These are phyloP conservation scores for Trichocladium uniseriatum DNA, from an alignment of 495 filamentous ascomycete genomes.

Conservation along the genomic window DNA sequence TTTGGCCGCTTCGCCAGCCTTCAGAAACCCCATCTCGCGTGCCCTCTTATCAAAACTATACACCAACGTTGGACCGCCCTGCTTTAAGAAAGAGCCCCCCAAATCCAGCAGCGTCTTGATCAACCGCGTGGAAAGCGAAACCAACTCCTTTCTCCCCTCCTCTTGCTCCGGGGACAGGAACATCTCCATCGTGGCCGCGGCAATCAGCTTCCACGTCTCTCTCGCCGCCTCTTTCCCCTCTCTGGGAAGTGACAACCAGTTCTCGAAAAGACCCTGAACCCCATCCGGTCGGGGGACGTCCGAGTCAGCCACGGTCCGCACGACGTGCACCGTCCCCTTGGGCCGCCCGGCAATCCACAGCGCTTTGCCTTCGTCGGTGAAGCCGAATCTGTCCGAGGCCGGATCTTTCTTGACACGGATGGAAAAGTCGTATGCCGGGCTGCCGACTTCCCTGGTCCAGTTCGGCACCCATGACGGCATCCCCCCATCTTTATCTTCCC, in stretches of 20 bases:
- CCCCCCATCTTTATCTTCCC: background rate
- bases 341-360: background rate
- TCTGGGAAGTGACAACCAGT: background rate
- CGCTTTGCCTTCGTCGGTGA: background rate
- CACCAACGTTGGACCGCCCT: background rate
- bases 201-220: background rate
- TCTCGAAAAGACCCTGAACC: background rate
- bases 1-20: background rate
- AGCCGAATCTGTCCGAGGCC: background rate
- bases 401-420: background rate
- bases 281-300: background rate
- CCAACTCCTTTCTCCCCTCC: background rate
- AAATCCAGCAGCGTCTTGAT: background rate
- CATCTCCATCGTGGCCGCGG: background rate
- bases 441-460: background rate
- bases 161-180: background rate
- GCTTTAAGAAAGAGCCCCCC: background rate
- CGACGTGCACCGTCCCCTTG: background rate
- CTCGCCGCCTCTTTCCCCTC: background rate
- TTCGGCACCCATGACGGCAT: background rate
- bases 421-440: background rate
- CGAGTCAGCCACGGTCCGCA: background rate
- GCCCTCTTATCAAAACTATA: background rate
- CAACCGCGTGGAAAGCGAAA: background rate
- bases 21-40: background rate